These are phyloP conservation scores for Acer saccharum DNA, from an alignment of 345 rosid species.

Conservation along the genomic window DNA sequence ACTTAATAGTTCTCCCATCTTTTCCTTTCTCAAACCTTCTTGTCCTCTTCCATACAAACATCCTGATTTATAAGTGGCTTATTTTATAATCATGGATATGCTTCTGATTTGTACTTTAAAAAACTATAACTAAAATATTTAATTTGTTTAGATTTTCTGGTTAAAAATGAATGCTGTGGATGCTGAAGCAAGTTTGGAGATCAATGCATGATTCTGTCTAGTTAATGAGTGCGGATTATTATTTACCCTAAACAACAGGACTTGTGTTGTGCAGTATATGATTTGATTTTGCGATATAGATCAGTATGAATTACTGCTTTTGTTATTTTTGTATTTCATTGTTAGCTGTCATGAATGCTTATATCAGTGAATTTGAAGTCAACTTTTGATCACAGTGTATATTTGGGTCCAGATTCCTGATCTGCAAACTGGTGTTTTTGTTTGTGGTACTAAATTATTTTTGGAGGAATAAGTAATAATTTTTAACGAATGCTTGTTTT, in stretches of 20 bases:
- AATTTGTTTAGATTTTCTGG: neutral
- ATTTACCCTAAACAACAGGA: neutral
- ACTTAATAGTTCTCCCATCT: neutral
- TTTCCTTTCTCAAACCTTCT: neutral
- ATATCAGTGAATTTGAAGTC: conserved; percentile 1
- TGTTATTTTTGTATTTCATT: neutral
- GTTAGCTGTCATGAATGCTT: conserved; percentile 8
- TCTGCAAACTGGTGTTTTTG: neutral
- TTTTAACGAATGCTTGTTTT: conserved; percentile 23
- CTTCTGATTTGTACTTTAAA: neutral
- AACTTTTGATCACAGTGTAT: neutral
- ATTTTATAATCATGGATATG: neutral
- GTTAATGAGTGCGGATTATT: neutral
- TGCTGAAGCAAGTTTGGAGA: neutral
- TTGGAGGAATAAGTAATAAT: neutral
- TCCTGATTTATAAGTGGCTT: neutral
- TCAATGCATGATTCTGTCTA: neutral
- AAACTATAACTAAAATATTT: neutral
- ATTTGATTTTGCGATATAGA: neutral
- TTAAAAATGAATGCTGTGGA: conserved; percentile 2
- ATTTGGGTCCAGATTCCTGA: neutral
- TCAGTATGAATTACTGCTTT: neutral
- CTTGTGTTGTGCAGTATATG: neutral
- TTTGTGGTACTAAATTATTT: neutral
- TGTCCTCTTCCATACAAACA: neutral